Conservation (phyloP, 192 early-diverging fungal genomes). For the Borealophlyctis nickersoniae region DNA sequence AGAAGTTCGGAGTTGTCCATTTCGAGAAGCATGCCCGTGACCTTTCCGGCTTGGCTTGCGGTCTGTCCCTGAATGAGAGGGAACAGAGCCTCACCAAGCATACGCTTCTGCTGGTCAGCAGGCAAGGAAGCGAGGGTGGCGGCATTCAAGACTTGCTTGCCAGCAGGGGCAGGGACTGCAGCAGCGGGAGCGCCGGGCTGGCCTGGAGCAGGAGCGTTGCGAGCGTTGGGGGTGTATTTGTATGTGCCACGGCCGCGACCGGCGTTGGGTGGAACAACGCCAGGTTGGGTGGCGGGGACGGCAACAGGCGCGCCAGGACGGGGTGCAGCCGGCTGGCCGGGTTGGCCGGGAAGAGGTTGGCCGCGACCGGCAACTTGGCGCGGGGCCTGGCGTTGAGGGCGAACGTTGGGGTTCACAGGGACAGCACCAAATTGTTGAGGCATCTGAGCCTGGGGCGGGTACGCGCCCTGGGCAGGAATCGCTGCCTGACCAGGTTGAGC, state of each 20-base stretch:
- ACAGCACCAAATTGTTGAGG: constrained; percentile 44
- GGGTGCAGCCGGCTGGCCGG: constrained; percentile 29
- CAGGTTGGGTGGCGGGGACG: constrained; percentile 15
- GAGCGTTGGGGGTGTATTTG: constrained; percentile 51
- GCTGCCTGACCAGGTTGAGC: constrained; percentile 27
- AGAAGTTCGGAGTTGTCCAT: constrained; percentile 96
- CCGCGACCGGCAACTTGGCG: constrained; percentile 21
- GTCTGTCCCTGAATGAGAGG: constrained; percentile 75
- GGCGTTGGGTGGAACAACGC: constrained; percentile 34
- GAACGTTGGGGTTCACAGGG: constrained; percentile 37
- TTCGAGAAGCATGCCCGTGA: constrained; percentile 98
- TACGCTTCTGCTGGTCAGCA: constrained; percentile 90
- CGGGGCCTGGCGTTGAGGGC: constrained; percentile 25
- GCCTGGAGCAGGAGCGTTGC: constrained; percentile 39
- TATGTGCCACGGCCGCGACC: constrained; percentile 28
- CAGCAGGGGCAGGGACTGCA: constrained; percentile 35
- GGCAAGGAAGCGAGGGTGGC: constrained; percentile 75
- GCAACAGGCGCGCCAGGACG: constrained; percentile 24
- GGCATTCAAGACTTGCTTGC: constrained; percentile 59
- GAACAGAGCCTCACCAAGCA: constrained; percentile 94
- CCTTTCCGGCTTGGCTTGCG: constrained; percentile 85
- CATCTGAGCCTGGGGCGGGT: constrained; percentile 29
- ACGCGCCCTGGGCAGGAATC: constrained; percentile 12
- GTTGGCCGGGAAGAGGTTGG: constrained; percentile 45
- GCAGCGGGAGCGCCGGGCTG: constrained; percentile 32